Conservation (phyloP, 2,329 filamentous ascomycete species). For the Aspergillus pseudoglaucus region DNA sequence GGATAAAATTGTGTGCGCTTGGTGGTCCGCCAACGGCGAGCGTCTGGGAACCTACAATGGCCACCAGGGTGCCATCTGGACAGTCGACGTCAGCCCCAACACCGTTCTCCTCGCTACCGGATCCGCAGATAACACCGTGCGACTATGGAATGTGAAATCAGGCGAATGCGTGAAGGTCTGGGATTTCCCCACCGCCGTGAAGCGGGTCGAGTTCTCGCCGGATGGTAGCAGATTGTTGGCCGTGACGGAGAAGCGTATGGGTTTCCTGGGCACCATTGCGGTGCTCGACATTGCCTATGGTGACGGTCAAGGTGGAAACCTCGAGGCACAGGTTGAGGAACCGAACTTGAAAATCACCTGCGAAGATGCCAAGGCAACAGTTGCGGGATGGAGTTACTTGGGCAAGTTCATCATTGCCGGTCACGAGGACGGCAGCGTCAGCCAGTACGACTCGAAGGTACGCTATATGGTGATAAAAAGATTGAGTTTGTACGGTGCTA, state of each 20-base stretch:
- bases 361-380: slow-evolving; percentile 92
- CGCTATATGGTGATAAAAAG: slow-evolving; percentile 7
- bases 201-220: slow-evolving; percentile 94
- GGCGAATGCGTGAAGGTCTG: slow-evolving; percentile 92
- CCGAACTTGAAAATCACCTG: slow-evolving; percentile 81
- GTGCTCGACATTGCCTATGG: slow-evolving; percentile 86
- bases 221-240: slow-evolving; percentile 86
- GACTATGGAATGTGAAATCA: slow-evolving; percentile 91
- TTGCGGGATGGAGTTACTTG: slow-evolving; percentile 92
- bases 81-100: slow-evolving; percentile 91
- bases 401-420: slow-evolving; percentile 95
- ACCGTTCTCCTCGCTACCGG: slow-evolving; percentile 88
- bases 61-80: slow-evolving; percentile 98
- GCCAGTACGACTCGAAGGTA: slow-evolving; percentile 85
- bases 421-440: slow-evolving; percentile 92
- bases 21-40: slow-evolving; percentile 97
- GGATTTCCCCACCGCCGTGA: slow-evolving; percentile 95
- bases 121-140: slow-evolving; percentile 96
- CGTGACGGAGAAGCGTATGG: slow-evolving; percentile 98
- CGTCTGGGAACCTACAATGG: slow-evolving; percentile 93
- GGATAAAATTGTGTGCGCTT: slow-evolving; percentile 93
- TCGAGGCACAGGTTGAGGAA: slow-evolving; percentile 76
- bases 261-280: slow-evolving; percentile 87
- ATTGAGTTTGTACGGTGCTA: slow-evolving; percentile 3
- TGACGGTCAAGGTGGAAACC: slow-evolving; percentile 46